Base-by-base conservation (phyloP, 352 stramenopile species). In the Pythium dissotocum region DNA sequence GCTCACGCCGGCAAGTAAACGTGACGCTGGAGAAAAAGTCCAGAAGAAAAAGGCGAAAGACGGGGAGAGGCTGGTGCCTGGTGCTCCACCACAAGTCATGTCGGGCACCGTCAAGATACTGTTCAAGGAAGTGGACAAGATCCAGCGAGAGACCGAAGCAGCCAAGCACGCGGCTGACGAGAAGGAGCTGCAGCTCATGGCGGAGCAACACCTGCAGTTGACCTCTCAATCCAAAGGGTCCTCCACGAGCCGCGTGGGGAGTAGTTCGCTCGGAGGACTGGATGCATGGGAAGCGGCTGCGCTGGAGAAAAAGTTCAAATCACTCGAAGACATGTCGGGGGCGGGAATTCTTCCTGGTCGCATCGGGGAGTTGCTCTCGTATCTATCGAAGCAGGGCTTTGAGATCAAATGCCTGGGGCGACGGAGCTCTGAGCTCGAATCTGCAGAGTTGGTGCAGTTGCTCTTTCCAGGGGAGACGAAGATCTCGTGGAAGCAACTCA, bases 71-170 rank as follows among this genome's bases (percentile, higher is more conserved):
- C 42, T 72, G 8, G 52, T 83, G 10, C 49, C 70, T 32, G 71
- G 74, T 8, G 70, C 77, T 7, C 75, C 77, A 54, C 70, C 77
- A 4, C 85, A 88, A 44, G 63, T 67, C 26, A 70, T 91, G 67
- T 92, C 84, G 9, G 80, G 83, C 1, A 92, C 81, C 0, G 86
- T 93, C 21, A 85, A 82, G 55, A 72, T 94, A 62, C 76, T 94
- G 4, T 88, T 93, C 59, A 78, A 79, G 33, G 84, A 91, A 53
- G 77, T 93, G 2, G 73, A 78, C 6, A 65, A 54, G 18, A 85
- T 83, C 48, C 75, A 85, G 60, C 66, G 79, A 1, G 74, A 86
- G 33, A 73, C 79, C 14, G 69, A 86, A 63, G 82, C 78, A 13
- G 58, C 70, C 66, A 61, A 65, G 28, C 66, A 61, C 2, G 71